Evolutionary conservation across 2,329 filamentous ascomycete species (phyloP).

Genomic region (Trichoderma sp.): DNA sequence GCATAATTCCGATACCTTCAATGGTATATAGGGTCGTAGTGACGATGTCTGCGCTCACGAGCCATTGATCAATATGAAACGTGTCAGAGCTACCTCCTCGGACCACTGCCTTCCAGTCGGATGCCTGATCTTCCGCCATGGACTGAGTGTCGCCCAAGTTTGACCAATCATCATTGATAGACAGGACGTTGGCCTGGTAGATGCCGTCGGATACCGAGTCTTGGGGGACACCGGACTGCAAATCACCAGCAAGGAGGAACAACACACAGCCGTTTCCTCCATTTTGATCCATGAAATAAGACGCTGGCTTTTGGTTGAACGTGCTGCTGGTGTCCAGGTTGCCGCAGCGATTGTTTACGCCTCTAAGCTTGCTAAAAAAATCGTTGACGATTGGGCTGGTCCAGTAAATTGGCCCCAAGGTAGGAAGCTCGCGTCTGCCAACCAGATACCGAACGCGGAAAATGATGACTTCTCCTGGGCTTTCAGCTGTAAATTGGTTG

Average conservation of each 20-base stretch:
- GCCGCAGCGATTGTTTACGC: conserved; percentile 45
- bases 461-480: conserved; percentile 49
- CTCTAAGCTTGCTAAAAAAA: conserved; percentile 46
- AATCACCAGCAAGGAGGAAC: conserved; percentile 34
- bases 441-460: conserved; percentile 47
- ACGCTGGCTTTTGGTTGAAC: conserved; percentile 34
- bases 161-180: conserved; percentile 37
- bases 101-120: conserved; percentile 30
- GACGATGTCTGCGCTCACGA: conserved; percentile 34
- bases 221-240: conserved; percentile 29
- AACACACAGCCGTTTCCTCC: conserved; percentile 39
- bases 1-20: conserved; percentile 36
- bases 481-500: conserved; percentile 47
- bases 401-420: conserved; percentile 37
- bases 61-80: conserved; percentile 39
- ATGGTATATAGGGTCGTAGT: conserved; percentile 33
- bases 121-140: conserved; percentile 31
- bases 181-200: conserved; percentile 33
- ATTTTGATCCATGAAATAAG: conserved; percentile 38
- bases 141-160: conserved; percentile 33
- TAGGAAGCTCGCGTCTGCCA: conserved; percentile 42
- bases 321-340: conserved; percentile 30
- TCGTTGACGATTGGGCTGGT: conserved; percentile 42
- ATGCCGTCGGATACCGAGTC: conserved; percentile 36
- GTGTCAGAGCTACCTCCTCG: conserved; percentile 30